Evolutionary conservation across 2,329 filamentous ascomycete genomes (phyloP), one percentile per base, ranked within the genome.

Genomic region (Xylariaceae sp.): DNA sequence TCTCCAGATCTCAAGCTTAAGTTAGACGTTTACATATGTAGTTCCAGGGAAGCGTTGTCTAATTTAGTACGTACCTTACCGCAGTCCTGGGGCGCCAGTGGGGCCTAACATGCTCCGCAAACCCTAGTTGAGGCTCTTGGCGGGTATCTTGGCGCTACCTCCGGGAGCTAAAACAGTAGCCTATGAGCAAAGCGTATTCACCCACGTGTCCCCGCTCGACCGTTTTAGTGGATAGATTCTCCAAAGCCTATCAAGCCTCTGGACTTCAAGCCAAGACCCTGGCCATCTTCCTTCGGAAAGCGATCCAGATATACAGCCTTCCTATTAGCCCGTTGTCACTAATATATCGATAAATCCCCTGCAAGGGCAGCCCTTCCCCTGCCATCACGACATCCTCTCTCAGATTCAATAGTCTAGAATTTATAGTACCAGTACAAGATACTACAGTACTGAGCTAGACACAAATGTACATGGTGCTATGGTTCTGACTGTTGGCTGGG

Each of bases 111-210:
- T 29, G 41, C 30, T 29, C 30, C 40, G 46, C 46, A 16, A 37
- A 44, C 49, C 53, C 53, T 42, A 30, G 48, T 43, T 56, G 53
- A 56, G 53, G 53, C 53, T 4, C 16, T 18, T 36, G 33, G 16
- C 11, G 23, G n/a, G n/a, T 39, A 39, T 62, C 60, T 62, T 62
- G 60, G 60, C 59, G 42, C 41, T 26, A 20, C 16, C 13, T 20
- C 42, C 44, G 35, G n/a, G 16, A 24, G n/a, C n/a, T n/a, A n/a
- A n/a, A n/a, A n/a, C 20, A n/a, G 8, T n/a, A n/a, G 49, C 58
- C 50, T 42, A 55, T 60, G 1, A 49, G 24, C 32, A 30, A 13
- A 16, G 37, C 32, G 1, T 21, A 20, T 24, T 27, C 27, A 7
- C 16, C 51, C 58, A 60, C 58, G 58, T 60, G 58, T 52, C 20